Evolutionary conservation across 2,329 filamentous ascomycete genomes (phyloP).

Genomic region (Talaromyces pinophilus): DNA sequence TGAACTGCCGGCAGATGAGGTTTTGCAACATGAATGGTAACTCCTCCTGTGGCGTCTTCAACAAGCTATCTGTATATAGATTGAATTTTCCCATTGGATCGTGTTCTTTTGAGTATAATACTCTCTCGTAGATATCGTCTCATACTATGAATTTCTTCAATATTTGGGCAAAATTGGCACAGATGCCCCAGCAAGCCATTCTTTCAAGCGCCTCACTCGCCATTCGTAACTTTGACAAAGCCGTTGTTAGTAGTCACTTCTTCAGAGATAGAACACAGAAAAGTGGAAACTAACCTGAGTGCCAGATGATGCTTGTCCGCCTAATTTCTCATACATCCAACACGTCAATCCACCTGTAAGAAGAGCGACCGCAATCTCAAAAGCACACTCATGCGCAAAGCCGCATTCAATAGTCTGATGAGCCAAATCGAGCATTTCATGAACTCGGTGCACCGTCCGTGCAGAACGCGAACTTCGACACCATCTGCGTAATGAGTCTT

Average conservation of each 20-base stretch:
- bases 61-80: neutral
- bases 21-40: neutral
- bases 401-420: conserved; percentile 17
- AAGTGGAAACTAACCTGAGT: neutral
- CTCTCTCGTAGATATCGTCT: neutral
- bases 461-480: conserved; percentile 16
- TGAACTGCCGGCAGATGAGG: neutral
- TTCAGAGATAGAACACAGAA: neutral
- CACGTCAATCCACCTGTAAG: conserved; percentile 21
- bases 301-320: conserved; percentile 7
- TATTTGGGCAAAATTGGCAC: conserved; percentile 1
- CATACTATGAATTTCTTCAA: conserved; percentile 6
- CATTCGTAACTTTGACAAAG: neutral
- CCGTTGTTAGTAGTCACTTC: neutral
- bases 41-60: neutral
- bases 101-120: neutral
- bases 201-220: conserved; percentile 2
- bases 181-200: conserved; percentile 4
- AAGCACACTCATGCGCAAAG: conserved; percentile 7
- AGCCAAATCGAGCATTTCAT: conserved; percentile 21
- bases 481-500: conserved; percentile 21
- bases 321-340: conserved; percentile 23
- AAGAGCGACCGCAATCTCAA: conserved; percentile 20
- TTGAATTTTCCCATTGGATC: neutral
- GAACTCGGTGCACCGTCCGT: conserved; percentile 16